Evolutionary conservation across 495 filamentous ascomycete species (phyloP).

Genomic region (Xylaria palmicola): DNA sequence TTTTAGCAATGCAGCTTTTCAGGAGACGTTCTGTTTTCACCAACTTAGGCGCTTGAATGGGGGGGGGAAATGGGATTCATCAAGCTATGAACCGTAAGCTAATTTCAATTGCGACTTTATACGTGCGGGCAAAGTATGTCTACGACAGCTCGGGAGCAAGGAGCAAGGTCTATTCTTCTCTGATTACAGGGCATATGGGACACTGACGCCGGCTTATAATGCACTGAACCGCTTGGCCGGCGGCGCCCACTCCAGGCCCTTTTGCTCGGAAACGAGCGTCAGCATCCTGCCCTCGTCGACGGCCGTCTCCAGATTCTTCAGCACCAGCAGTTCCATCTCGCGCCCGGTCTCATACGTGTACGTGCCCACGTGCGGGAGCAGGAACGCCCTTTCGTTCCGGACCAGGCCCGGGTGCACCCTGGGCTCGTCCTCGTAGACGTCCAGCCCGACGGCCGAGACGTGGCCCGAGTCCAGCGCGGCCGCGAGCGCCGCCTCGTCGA

Average conservation of each 20-base stretch:
- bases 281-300: constrained; percentile 63
- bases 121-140: too few relatives aligned
- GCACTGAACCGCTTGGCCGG: neutral
- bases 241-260: constrained; percentile 29
- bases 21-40: too few relatives aligned
- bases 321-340: constrained; percentile 75
- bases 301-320: constrained; percentile 65
- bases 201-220: too few relatives aligned
- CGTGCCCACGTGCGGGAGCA: constrained; percentile 82
- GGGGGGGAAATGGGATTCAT: too few relatives aligned
- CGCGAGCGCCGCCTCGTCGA: constrained; percentile 72
- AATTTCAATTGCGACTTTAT: too few relatives aligned
- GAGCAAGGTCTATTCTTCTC: too few relatives aligned
- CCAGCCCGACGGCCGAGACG: constrained; percentile 66
- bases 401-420: constrained; percentile 69
- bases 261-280: constrained; percentile 72
- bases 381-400: constrained; percentile 65
- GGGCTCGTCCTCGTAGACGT: constrained; percentile 82
- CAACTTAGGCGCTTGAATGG: too few relatives aligned
- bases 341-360: constrained; percentile 46
- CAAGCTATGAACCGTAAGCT: too few relatives aligned
- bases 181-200: too few relatives aligned
- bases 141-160: too few relatives aligned
- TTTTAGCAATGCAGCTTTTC: too few relatives aligned
- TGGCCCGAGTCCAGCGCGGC: constrained; percentile 66